Percentiles rank a stretch among this genome's conserved stretches.
phyloP scores from a whole-genome alignment of 2,329 filamentous ascomycete species.

The Ophiostoma ulmi region DNA sequence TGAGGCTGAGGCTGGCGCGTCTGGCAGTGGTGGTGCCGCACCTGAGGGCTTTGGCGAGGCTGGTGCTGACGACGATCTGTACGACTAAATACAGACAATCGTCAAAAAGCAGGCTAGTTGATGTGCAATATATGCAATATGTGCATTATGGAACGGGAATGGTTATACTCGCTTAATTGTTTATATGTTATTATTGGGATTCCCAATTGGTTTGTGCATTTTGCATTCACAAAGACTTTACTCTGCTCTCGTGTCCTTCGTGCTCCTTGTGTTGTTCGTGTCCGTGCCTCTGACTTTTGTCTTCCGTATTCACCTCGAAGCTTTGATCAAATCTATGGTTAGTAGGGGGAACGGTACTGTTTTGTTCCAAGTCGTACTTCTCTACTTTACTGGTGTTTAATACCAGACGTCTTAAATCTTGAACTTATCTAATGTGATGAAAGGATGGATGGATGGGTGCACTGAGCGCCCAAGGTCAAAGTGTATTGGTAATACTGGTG shows the following conservation, averaged over 20 bases:
- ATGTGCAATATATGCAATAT: conserved; percentile 26
- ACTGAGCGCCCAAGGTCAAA: not conserved
- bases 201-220: conserved; percentile 9
- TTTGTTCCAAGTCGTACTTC: not conserved
- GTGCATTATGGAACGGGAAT: conserved; percentile 11
- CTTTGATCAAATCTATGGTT: not conserved
- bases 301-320: not conserved
- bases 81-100: conserved; percentile 58
- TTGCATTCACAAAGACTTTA: conserved; percentile 8
- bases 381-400: not conserved
- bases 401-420: not conserved
- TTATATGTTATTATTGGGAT: conserved; percentile 10
- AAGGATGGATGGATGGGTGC: not conserved
- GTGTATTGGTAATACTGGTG: conserved; percentile 5
- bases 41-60: conserved; percentile 66
- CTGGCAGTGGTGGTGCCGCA: conserved; percentile 38
- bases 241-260: not conserved
- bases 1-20: conserved; percentile 60
- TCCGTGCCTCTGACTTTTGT: not conserved
- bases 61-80: conserved; percentile 94
- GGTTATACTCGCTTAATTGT: conserved; percentile 13
- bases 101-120: conserved; percentile 47
- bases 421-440: no score
- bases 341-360: not conserved
- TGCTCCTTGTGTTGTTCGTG: not conserved